Evolutionary conservation across 345 rosid genomes (phyloP).

Genomic region (Gossypium mustelinum): DNA sequence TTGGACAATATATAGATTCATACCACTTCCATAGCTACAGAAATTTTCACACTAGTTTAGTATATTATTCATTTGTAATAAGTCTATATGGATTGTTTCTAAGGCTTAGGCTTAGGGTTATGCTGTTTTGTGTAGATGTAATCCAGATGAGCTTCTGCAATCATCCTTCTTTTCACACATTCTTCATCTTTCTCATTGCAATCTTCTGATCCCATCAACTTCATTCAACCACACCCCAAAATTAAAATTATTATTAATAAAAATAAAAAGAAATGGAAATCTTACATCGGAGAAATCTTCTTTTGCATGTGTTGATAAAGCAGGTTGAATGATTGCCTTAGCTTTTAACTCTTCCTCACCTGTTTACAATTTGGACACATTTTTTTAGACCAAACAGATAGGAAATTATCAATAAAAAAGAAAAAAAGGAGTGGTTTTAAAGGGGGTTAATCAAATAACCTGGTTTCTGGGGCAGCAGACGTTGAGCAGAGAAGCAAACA

Average conservation of each 20-base stretch:
- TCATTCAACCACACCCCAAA: constrained; percentile 19
- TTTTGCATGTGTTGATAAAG: neutral
- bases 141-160: constrained; percentile 75
- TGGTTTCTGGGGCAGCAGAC: constrained; percentile 21
- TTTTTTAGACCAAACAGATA: neutral
- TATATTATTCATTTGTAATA: neutral
- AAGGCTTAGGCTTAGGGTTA: constrained; percentile 27
- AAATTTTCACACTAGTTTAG: neutral
- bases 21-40: neutral
- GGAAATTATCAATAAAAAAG: neutral
- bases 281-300: constrained; percentile 30
- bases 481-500: constrained; percentile 29
- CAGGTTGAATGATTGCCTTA: neutral
- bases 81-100: neutral
- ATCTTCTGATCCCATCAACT: constrained; percentile 59
- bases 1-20: too few relatives aligned
- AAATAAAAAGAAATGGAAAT: neutral
- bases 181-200: constrained; percentile 52
- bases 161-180: constrained; percentile 60
- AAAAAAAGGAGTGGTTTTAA: too few relatives aligned
- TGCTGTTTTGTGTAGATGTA: constrained; percentile 76
- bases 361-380: neutral
- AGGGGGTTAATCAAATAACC: constrained; percentile 8
- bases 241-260: neutral
- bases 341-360: constrained; percentile 17